Conservation (phyloP, 2,329 filamentous ascomycete species). For the Tolypocladium inflatum region DNA sequence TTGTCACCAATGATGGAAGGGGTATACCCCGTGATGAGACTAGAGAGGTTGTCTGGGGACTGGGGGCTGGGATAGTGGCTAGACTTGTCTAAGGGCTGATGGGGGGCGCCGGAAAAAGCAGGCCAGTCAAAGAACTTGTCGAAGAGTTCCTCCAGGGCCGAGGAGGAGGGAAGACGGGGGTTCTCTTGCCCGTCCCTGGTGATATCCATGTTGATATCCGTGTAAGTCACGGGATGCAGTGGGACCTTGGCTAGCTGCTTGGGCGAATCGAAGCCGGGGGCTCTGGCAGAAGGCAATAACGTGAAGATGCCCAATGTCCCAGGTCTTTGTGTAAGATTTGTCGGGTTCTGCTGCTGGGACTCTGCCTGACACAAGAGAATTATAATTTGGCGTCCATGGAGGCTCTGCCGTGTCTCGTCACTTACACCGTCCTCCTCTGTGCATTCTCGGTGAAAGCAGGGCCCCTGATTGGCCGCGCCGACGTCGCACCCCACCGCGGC, state of each 20-base stretch:
- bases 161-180: slow-evolving; percentile 25
- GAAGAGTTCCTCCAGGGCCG: slow-evolving; percentile 23
- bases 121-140: slow-evolving; percentile 27
- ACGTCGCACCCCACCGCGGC: slow-evolving; percentile 8
- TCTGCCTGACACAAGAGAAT: slow-evolving; percentile 26
- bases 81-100: slow-evolving; percentile 16
- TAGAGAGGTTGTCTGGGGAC: slow-evolving; percentile 18
- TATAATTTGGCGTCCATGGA: slow-evolving; percentile 28
- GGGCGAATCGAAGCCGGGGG: slow-evolving; percentile 27
- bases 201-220: slow-evolving; percentile 28
- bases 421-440: slow-evolving; percentile 27
- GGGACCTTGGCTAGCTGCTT: slow-evolving; percentile 27
- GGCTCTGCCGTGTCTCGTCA: slow-evolving; percentile 22
- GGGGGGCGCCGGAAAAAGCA: slow-evolving; percentile 22
- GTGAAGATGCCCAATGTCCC: slow-evolving; percentile 29
- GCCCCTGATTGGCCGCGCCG: slow-evolving; percentile 17
- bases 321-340: slow-evolving; percentile 29
- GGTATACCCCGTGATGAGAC: slow-evolving; percentile 23
- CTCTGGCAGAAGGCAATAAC: slow-evolving; percentile 27
- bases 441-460: slow-evolving; percentile 20
- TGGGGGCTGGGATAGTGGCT: slow-evolving; percentile 17
- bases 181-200: slow-evolving; percentile 25
- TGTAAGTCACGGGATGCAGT: slow-evolving; percentile 33
- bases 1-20: slow-evolving; percentile 18
- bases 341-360: slow-evolving; percentile 22